Evolutionary conservation across 257 asterid species (phyloP).

Genomic region (Solanum sejunctum): DNA sequence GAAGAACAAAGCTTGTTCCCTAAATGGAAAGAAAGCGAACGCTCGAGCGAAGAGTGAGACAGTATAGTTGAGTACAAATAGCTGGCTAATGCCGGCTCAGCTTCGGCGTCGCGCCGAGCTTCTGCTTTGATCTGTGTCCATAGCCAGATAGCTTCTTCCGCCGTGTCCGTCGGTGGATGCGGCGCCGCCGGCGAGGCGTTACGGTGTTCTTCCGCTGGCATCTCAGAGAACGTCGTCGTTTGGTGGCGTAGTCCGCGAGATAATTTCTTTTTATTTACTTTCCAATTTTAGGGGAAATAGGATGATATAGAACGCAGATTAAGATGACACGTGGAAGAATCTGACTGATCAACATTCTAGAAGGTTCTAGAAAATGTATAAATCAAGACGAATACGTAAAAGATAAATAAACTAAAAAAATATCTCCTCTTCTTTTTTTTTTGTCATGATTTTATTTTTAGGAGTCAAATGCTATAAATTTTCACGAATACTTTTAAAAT

Average conservation of each 20-base stretch:
- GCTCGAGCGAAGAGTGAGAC: conserved; percentile 73
- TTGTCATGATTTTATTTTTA: too few relatives aligned
- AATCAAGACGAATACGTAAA: neutral
- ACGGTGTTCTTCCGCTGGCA: conserved; percentile 57
- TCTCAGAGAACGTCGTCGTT: conserved; percentile 16
- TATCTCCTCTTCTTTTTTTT: too few relatives aligned
- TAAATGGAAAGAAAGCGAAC: conserved; percentile 73
- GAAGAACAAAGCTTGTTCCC: conserved; percentile 91
- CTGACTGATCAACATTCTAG: neutral
- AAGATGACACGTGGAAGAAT: neutral
- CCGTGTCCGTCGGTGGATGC: conserved; percentile 29
- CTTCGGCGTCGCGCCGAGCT: conserved; percentile 77
- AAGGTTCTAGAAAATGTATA: neutral
- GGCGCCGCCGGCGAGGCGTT: conserved; percentile 23
- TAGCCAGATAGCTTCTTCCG: conserved; percentile 54
- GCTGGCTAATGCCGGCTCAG: conserved; percentile 86
- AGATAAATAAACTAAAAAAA: too few relatives aligned
- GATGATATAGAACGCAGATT: neutral
- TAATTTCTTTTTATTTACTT: neutral
- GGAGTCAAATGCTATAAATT: too few relatives aligned
- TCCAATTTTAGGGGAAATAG: too few relatives aligned
- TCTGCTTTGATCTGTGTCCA: conserved; percentile 68
- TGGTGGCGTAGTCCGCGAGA: neutral
- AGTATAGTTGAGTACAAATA: conserved; percentile 74
- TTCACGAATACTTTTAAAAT: too few relatives aligned